These are phyloP conservation scores for Raphanus hybrid DNA, from an alignment of 441 rosid genomes.

Conservation along the genomic window DNA sequence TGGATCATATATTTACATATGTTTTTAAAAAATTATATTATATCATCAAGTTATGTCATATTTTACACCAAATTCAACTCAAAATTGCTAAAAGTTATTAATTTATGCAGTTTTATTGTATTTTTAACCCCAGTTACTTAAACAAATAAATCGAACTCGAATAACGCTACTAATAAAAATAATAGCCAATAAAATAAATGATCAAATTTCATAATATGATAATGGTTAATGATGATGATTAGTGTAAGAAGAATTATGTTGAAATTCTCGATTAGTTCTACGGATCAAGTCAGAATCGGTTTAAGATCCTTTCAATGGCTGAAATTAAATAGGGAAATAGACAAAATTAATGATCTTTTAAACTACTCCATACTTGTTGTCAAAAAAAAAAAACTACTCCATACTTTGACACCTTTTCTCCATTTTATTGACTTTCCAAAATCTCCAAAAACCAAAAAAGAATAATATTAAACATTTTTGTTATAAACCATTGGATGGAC, in stretches of 20 bases:
- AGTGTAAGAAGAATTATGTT: not conserved
- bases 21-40: no score
- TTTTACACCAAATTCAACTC: no score
- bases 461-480: not conserved
- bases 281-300: constrained; percentile 15
- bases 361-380: constrained; percentile 9
- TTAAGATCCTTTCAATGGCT: constrained; percentile 24
- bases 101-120: no score
- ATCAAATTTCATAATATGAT: not conserved
- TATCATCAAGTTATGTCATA: no score
- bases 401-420: not conserved
- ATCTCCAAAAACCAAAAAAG: constrained; percentile 17
- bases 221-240: not conserved
- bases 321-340: constrained; percentile 13
- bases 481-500: no score
- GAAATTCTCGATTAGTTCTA: constrained; percentile 10
- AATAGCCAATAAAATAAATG: not conserved
- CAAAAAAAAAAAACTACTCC: no score
- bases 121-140: not conserved
- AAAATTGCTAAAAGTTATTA: no score
- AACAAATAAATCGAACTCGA: not conserved
- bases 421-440: constrained; percentile 26
- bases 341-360: constrained; percentile 5
- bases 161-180: not conserved
- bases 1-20: no score